Percentiles rank a stretch among this genome's conserved stretches.
These are phyloP conservation scores for Termitomyces sp. DNA, from an alignment of 768 basidiomycete genomes.

Conservation along the genomic window DNA sequence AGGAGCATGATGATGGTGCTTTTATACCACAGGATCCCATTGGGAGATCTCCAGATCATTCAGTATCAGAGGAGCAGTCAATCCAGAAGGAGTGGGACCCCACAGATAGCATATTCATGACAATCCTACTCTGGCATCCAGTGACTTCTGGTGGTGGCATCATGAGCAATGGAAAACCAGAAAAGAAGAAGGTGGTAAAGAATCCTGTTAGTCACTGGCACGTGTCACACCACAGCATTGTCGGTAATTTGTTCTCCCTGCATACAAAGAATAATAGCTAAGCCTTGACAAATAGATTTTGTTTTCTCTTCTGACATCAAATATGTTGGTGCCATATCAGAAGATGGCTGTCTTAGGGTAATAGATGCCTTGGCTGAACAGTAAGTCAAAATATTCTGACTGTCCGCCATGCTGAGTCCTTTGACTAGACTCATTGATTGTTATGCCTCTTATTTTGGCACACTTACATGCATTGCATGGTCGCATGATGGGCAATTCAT, in stretches of 20 bases:
- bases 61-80: conserved; percentile 22
- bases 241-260: conserved; percentile 41
- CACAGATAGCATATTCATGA: conserved; percentile 66
- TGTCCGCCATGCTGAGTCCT: background rate
- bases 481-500: conserved; percentile 95
- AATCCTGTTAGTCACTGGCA: conserved; percentile 93
- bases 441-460: conserved; percentile 92
- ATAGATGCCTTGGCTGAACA: conserved; percentile 85
- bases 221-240: conserved; percentile 62
- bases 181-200: conserved; percentile 68
- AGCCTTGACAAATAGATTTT: conserved; percentile 49
- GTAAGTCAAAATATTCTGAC: conserved; percentile 35
- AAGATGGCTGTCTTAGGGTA: conserved; percentile 87
- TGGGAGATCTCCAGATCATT: conserved; percentile 20
- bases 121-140: conserved; percentile 85
- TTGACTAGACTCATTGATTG: conserved; percentile 77
- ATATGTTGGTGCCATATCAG: conserved; percentile 84
- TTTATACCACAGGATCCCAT: conserved; percentile 62
- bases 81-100: conserved; percentile 67
- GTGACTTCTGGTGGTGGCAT: conserved; percentile 39
- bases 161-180: conserved; percentile 31
- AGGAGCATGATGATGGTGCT: conserved; percentile 80
- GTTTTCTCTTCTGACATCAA: conserved; percentile 92
- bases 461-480: conserved; percentile 88
- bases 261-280: background rate